These are phyloP conservation scores for Lactarius tabidus DNA, from an alignment of 768 basidiomycete genomes.

Conservation along the genomic window DNA sequence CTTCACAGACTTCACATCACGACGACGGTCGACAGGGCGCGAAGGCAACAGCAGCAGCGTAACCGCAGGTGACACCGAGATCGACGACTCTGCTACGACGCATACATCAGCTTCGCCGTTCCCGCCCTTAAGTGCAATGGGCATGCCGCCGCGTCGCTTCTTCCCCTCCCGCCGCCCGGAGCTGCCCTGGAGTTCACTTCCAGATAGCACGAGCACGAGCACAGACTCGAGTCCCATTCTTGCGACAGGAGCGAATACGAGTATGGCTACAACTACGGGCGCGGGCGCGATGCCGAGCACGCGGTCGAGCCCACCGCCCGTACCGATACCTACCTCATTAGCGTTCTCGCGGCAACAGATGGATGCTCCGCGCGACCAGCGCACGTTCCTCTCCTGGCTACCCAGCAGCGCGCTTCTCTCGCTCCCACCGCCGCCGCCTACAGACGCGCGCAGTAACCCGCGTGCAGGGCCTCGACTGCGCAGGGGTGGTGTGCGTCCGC, in stretches of 20 bases:
- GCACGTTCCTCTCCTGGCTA: slow-evolving; percentile 20
- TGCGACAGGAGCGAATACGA: not conserved
- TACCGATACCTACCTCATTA: not conserved
- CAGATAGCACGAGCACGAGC: not conserved
- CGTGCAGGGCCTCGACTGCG: slow-evolving; percentile 49
- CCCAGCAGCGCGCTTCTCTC: slow-evolving; percentile 8
- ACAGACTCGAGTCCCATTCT: not conserved
- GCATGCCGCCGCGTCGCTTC: slow-evolving; percentile 19
- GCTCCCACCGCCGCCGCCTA: slow-evolving; percentile 15
- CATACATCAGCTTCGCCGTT: not conserved
- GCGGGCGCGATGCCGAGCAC: not conserved
- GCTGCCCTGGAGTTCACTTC: slow-evolving; percentile 16
- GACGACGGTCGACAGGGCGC: slow-evolving; percentile 51
- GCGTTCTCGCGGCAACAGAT: not conserved
- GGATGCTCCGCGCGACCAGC: slow-evolving; percentile 5
- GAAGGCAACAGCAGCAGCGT: slow-evolving; percentile 25
- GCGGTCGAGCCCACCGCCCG: slow-evolving; percentile 8
- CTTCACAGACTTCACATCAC: slow-evolving; percentile 68
- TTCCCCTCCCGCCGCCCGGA: slow-evolving; percentile 23
- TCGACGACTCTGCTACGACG: slow-evolving; percentile 14
- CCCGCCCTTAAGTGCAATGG: slow-evolving; percentile 14
- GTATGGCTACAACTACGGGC: not conserved
- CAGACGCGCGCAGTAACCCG: slow-evolving; percentile 22
- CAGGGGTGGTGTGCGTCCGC: slow-evolving; percentile 62
- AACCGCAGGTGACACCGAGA: slow-evolving; percentile 15